Evolutionary conservation across 768 basidiomycete species (phyloP), one percentile per base, ranked within the genome.

Genomic region (Suillus sp.): DNA sequence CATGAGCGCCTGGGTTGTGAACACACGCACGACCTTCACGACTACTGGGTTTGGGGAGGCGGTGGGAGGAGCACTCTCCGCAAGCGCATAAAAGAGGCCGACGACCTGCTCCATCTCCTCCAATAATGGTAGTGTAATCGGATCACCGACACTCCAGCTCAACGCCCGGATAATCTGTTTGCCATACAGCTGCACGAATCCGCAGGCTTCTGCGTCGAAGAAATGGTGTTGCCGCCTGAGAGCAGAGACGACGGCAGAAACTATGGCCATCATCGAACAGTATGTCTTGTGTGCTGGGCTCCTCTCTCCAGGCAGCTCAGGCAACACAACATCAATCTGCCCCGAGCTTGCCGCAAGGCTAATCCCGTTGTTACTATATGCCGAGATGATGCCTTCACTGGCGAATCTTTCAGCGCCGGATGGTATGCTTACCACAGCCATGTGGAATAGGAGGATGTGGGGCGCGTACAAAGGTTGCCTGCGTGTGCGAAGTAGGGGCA

Each of bases 71-170:
- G 65, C 43, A 64, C 83, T 86, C 64, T 81, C 79, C 2, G 92
- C 86, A 48, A 95, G 82, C 11, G 90, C 84, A 65, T 87, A 84
- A 78, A 95, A 96, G 27, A 97, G 70, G 43, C 87, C 87, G 56
- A 91, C 85, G 3, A 89, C 85, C 55, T 90, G 88, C 69, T 93
- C 90, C 65, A 95, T 83, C 74, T 97, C 96, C 72, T 94, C 91
- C 27, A 97, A 74, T 2, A 88, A 78, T 0, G 93, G 85, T 0
- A 90, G 74, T 0, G 90, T 89, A n/a, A 97, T 83, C 0, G 91
- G 72, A 51, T 92, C 88, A 18, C 87, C 88, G 47, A 91, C 86
- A 7, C 88, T 91, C 95, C 95, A 96, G 5, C 87, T 86, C 30
- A 97, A 77, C 2, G 91, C 84, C 6, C 86, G 83, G 6, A 83